These are phyloP conservation scores for Liriodendron chinense DNA, from an alignment of 164 flowering plant species.

Conservation along the genomic window DNA sequence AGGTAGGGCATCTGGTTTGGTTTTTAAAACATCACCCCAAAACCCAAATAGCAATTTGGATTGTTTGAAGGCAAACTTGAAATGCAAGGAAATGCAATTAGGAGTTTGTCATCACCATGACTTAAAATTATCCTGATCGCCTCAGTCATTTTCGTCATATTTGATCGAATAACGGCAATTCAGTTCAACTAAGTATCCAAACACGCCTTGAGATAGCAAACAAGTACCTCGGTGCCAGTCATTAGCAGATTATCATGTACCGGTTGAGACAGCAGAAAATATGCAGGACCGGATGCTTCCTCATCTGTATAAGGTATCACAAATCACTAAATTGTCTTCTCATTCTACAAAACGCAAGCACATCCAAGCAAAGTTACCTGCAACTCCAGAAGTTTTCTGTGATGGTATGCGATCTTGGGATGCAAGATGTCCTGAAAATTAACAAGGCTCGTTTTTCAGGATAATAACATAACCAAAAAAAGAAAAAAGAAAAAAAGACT, in stretches of 20 bases:
- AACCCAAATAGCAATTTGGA: not conserved
- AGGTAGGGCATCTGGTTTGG: too few relatives aligned
- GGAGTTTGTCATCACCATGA: not conserved
- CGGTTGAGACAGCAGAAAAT: constrained; percentile 47
- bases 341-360: not conserved
- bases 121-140: not conserved
- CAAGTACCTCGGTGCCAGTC: constrained; percentile 32
- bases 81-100: not conserved
- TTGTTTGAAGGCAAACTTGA: not conserved
- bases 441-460: not conserved
- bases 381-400: not conserved
- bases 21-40: too few relatives aligned
- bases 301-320: constrained; percentile 31
- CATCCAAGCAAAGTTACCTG: constrained; percentile 15
- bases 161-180: not conserved
- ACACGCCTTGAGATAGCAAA: not conserved
- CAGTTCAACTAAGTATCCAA: not conserved
- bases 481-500: not conserved
- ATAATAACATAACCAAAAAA: not conserved
- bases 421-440: constrained; percentile 30
- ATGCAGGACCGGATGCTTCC: constrained; percentile 43
- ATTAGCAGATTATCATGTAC: constrained; percentile 55
- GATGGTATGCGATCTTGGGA: constrained; percentile 24
- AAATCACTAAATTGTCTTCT: not conserved
- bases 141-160: not conserved